Conservation (phyloP, 768 basidiomycete genomes). For the Rhodosporidiobolus sp. region DNA sequence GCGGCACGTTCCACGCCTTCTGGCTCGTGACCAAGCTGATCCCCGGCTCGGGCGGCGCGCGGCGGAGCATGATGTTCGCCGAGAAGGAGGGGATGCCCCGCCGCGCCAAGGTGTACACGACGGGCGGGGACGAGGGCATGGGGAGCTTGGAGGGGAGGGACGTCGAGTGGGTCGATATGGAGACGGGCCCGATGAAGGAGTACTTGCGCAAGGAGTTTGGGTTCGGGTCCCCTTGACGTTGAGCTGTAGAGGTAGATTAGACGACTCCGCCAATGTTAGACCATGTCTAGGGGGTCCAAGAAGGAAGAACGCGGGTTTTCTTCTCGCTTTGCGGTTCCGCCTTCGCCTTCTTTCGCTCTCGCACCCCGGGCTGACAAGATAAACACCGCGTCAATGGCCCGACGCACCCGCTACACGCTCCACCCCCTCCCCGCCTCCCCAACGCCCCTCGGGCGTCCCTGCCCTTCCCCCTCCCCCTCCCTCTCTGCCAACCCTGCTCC, state of each 20-base stretch:
- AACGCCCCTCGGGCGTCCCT: no score
- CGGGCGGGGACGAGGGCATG: constrained; percentile 26
- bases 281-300: not conserved
- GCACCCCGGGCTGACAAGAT: no score
- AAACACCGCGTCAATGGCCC: no score
- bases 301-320: no score
- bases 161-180: constrained; percentile 37
- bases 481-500: no score
- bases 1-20: constrained; percentile 24
- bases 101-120: constrained; percentile 31
- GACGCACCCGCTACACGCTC: no score
- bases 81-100: constrained; percentile 13
- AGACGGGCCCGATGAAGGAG: constrained; percentile 23
- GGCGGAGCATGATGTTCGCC: constrained; percentile 30
- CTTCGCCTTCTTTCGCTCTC: no score
- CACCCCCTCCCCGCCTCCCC: no score
- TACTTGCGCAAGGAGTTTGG: constrained; percentile 26
- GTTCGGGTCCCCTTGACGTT: constrained; percentile 11
- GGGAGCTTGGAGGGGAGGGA: constrained; percentile 34
- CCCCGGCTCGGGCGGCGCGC: constrained; percentile 30
- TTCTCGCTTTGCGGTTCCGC: no score
- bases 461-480: no score
- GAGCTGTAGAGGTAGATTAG: no score
- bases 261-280: not conserved
- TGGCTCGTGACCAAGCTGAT: constrained; percentile 34